Base-by-base conservation (phyloP, 805 yeast genomes). In the Lachancea sp. region DNA sequence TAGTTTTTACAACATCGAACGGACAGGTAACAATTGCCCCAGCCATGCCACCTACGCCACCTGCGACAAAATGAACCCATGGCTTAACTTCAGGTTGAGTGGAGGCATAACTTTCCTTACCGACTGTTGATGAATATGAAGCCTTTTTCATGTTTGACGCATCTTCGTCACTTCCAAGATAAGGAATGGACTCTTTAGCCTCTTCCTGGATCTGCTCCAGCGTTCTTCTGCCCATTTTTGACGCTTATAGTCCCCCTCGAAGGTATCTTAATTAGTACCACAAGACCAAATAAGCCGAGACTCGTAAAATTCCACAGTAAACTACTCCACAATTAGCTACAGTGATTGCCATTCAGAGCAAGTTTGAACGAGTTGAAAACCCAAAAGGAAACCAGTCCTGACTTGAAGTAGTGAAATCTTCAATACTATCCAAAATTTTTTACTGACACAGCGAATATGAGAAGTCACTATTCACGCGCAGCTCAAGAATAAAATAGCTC, bases 21-120 rank as follows among this genome's bases (percentile, higher is more conserved):
- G 99, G 99, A 52, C 96, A 82, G 0, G 99, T 92, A 40, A 79
- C 80, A 2, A 90, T 66, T 2, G 98, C 96, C 19, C 99, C 99
- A 22, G 90, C 85, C 97, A 92, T 92, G 12, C 98, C 99, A 24
- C 97, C 99, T 19, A 85, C 60, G 11, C 95, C 95, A 37, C 92
- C 94, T 9, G 94, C 89, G n/a, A 84, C 84, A 57, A 84, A 84
- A 63, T 83, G 90, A 5, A 83, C 87, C 90, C 74, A 70, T 23
- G 75, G 74, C 42, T 67, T 68, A 4, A 70, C 68, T 11, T 54
- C 51, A n/a, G 51, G 12, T 13, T 33, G 40, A 23, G 11, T 16
- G 35, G 36, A 19, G 36, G 21, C 15, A 37, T 35, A 21, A 26
- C 17, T 3, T 36, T 25, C 9, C 9, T 43, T 44, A 11, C 45